Evolutionary conservation across 83 land plant genomes (phyloP).

Genomic region (Isoetes engelmannii): DNA sequence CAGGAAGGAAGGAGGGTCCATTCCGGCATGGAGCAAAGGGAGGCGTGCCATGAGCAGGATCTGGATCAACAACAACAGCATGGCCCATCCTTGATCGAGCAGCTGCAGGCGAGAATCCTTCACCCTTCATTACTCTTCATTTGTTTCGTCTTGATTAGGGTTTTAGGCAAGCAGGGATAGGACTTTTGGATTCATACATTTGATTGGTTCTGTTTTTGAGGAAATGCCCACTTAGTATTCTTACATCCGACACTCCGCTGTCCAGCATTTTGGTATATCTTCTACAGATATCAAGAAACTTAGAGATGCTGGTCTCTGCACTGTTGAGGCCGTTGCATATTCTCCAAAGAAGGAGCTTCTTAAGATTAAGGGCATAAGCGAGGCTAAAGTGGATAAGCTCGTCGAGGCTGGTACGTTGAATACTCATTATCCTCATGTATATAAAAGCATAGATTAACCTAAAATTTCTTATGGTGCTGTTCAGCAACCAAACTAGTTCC

Average conservation of each 20-base stretch:
- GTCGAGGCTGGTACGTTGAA: constrained; percentile 65
- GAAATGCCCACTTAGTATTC: not conserved
- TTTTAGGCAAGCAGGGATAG: not conserved
- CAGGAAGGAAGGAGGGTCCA: not conserved
- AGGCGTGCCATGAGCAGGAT: constrained; percentile 11
- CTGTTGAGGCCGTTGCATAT: constrained; percentile 85
- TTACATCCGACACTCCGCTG: not conserved
- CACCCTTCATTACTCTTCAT: not conserved
- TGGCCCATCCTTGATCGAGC: constrained; percentile 84
- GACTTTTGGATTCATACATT: not conserved
- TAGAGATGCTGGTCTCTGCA: constrained; percentile 85
- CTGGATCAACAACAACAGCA: constrained; percentile 55
- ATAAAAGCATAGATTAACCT: not conserved
- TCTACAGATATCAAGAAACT: constrained; percentile 82
- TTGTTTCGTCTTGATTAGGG: not conserved
- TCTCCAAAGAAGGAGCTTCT: constrained; percentile 90
- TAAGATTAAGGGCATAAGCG: constrained; percentile 91
- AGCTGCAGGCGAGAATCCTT: constrained; percentile 56
- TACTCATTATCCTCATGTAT: not conserved
- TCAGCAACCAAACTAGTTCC: constrained; percentile 97
- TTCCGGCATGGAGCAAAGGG: constrained; percentile 20
- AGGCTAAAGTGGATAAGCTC: constrained; percentile 91
- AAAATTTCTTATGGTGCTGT: not conserved
- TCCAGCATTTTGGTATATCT: constrained; percentile 72
- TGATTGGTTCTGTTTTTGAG: not conserved